Percentiles rank a stretch among this genome's conserved stretches.
Conservation (phyloP, 1,284 basidiomycete species). For the Xanthoconium separans region DNA sequence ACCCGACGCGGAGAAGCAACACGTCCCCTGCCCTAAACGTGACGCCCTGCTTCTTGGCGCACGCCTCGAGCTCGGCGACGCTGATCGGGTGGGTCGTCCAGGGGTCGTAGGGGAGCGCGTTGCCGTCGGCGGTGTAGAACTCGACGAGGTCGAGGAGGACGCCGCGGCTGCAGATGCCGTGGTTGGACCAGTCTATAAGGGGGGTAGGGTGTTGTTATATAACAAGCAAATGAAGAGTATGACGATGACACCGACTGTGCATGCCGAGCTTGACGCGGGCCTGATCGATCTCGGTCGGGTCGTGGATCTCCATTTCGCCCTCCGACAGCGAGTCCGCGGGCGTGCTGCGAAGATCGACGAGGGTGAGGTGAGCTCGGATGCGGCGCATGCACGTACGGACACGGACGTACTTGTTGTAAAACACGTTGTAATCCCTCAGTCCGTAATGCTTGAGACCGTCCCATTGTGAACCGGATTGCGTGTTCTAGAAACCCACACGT, state of each 20-base stretch:
- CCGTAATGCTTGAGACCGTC: conserved; percentile 68
- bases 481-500: conserved; percentile 55
- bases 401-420: conserved; percentile 58
- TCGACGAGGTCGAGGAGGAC: conserved; percentile 66
- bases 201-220: neutral
- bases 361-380: no score
- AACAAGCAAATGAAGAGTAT: neutral
- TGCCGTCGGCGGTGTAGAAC: conserved; percentile 46
- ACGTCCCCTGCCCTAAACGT: conserved; percentile 61
- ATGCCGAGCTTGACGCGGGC: conserved; percentile 56
- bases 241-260: conserved; percentile 49
- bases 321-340: conserved; percentile 43
- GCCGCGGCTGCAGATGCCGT: conserved; percentile 72
- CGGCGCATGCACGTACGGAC: no score
- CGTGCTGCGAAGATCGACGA: conserved; percentile 37
- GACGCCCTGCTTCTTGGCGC: conserved; percentile 61
- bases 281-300: conserved; percentile 52
- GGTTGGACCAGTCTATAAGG: conserved; percentile 64
- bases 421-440: conserved; percentile 51
- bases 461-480: conserved; percentile 76
- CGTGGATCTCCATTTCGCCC: conserved; percentile 48
- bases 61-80: conserved; percentile 56
- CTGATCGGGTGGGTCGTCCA: conserved; percentile 59
- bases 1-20: conserved; percentile 61
- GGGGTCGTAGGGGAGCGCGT: conserved; percentile 59